A percentile compares a stretch with the other conserved stretches of the same genome.
Evolutionary conservation across 345 rosid species (phyloP).

Genomic region (Garcia nutans): DNA sequence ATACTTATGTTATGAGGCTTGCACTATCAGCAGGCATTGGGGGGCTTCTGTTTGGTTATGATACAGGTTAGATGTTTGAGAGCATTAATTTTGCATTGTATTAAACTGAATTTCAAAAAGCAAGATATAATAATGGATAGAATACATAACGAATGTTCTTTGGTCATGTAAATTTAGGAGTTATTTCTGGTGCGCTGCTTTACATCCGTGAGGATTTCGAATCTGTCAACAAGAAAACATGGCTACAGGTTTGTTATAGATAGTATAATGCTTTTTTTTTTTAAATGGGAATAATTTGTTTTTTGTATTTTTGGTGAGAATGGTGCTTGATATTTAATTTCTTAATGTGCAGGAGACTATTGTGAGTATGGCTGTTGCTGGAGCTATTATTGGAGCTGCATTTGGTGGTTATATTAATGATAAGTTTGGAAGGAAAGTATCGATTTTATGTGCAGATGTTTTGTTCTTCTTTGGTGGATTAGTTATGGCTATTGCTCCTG

Average conservation of each 20-base stretch:
- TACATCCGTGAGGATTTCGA: constrained; percentile 73
- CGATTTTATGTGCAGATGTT: constrained; percentile 62
- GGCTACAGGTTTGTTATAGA: constrained; percentile 51
- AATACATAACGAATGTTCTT: no score
- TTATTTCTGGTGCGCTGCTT: constrained; percentile 86
- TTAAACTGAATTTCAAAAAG: no score
- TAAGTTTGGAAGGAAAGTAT: constrained; percentile 57
- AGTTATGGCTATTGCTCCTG: constrained; percentile 71
- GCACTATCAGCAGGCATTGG: constrained; percentile 90
- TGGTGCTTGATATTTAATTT: no score
- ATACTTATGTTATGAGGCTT: constrained; percentile 74
- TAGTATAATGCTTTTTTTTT: not conserved
- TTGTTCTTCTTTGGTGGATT: constrained; percentile 67
- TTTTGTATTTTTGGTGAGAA: not conserved
- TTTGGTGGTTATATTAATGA: constrained; percentile 78
- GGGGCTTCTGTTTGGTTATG: constrained; percentile 85
- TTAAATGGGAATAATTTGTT: not conserved
- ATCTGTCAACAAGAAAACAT: constrained; percentile 56
- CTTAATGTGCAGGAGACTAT: constrained; percentile 40
- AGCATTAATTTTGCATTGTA: no score
- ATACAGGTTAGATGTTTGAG: constrained; percentile 47
- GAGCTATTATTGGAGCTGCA: constrained; percentile 91
- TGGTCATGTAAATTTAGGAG: constrained; percentile 39
- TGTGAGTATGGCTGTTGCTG: constrained; percentile 86
- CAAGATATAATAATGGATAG: no score